Conservation (phyloP, 2,329 filamentous ascomycete species). For the Cercospora sojina region DNA sequence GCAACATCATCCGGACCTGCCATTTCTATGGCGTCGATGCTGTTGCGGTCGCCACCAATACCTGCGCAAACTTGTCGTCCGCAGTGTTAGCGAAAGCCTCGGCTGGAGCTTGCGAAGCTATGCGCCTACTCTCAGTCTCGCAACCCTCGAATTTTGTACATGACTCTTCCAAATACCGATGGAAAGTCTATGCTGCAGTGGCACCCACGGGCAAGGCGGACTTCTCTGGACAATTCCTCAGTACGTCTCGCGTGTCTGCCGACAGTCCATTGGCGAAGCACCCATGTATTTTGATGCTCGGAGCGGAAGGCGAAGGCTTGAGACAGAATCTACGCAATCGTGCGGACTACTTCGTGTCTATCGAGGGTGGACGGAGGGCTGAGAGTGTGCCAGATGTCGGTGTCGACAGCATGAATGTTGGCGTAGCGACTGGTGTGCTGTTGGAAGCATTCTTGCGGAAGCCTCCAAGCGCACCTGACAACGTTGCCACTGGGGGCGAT, state of each 20-base stretch:
- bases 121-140: constrained; percentile 69
- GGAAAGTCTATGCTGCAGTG: constrained; percentile 78
- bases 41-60: constrained; percentile 71
- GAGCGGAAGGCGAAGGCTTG: constrained; percentile 76
- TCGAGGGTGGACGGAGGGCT: constrained; percentile 42
- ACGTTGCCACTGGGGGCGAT: neutral
- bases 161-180: constrained; percentile 67
- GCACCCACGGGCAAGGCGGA: constrained; percentile 36
- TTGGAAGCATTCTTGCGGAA: constrained; percentile 60
- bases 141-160: constrained; percentile 69
- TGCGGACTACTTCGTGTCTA: constrained; percentile 64
- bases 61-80: constrained; percentile 70
- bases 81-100: constrained; percentile 83
- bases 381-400: constrained; percentile 46
- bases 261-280: constrained; percentile 39
- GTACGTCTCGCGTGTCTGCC: constrained; percentile 22
- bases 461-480: constrained; percentile 16
- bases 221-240: constrained; percentile 15
- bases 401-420: constrained; percentile 91
- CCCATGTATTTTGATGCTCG: constrained; percentile 78
- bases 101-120: constrained; percentile 78
- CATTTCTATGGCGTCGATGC: constrained; percentile 89
- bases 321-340: constrained; percentile 61
- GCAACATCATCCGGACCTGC: constrained; percentile 82
- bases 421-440: constrained; percentile 78